These are phyloP conservation scores for Phaseolus coccineus DNA, from an alignment of 331 rosid species.

Conservation along the genomic window DNA sequence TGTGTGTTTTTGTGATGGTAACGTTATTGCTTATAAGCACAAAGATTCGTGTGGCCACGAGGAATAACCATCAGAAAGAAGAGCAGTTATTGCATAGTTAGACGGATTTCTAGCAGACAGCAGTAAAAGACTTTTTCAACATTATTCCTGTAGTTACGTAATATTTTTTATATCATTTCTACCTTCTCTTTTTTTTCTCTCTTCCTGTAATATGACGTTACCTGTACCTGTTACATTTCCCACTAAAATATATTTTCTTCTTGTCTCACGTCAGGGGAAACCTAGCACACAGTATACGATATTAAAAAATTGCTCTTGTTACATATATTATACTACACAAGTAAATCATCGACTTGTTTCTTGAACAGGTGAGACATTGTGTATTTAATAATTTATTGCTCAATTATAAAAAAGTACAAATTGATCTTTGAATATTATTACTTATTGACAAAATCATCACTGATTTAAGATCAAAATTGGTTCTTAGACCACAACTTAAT, in stretches of 20 bases:
- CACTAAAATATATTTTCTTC: not conserved
- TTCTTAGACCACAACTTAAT: too few species aligned
- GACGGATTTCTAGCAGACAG: constrained; percentile 25
- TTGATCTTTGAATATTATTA: too few species aligned
- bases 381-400: too few species aligned
- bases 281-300: not conserved
- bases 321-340: too few species aligned
- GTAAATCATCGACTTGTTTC: too few species aligned
- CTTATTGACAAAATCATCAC: too few species aligned
- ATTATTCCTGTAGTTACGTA: not conserved
- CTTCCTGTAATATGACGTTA: not conserved
- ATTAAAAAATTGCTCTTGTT: not conserved
- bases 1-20: constrained; percentile 46
- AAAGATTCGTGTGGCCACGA: constrained; percentile 45
- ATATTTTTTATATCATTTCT: not conserved
- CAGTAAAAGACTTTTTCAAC: not conserved
- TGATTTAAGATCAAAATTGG: too few species aligned
- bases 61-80: constrained; percentile 33
- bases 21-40: constrained; percentile 34
- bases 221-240: not conserved
- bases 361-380: too few species aligned
- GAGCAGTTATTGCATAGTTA: constrained; percentile 36
- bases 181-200: not conserved
- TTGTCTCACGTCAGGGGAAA: not conserved
- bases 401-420: too few species aligned